Evolutionary conservation across 1,139 yeast species (phyloP).

Genomic region (Lodderomyces jiufengensis): DNA sequence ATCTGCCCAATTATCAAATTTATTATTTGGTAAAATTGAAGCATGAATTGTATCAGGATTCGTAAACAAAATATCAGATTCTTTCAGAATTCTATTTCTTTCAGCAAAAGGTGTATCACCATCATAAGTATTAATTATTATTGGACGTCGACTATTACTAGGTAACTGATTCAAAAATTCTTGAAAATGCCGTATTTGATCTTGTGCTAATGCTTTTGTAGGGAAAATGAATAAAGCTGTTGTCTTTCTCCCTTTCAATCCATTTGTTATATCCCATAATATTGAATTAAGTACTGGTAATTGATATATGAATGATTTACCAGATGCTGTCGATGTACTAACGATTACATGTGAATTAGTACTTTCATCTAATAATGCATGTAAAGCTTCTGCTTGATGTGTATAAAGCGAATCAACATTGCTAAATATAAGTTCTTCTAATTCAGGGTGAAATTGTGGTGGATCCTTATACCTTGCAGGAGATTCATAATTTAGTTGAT

Average conservation of each 20-base stretch:
- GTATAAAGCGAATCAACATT: conserved; percentile 55
- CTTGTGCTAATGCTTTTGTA: conserved; percentile 96
- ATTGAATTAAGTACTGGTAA: conserved; percentile 69
- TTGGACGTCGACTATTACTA: conserved; percentile 24
- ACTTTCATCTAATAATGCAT: conserved; percentile 39
- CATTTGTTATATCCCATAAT: conserved; percentile 35
- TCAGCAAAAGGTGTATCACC: conserved; percentile 76
- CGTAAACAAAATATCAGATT: conserved; percentile 80
- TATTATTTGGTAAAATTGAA: conserved; percentile 65
- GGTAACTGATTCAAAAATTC: conserved; percentile 52
- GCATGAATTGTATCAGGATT: conserved; percentile 94
- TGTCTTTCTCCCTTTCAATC: conserved; percentile 20
- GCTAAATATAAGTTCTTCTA: conserved; percentile 42
- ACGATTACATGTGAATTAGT: conserved; percentile 65
- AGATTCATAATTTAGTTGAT: conserved; percentile 22
- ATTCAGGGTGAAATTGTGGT: conserved; percentile 36
- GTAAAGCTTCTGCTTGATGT: conserved; percentile 80
- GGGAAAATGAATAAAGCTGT: conserved; percentile 91
- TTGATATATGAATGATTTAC: conserved; percentile 89
- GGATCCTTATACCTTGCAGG: conserved; percentile 8
- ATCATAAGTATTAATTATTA: conserved; percentile 76
- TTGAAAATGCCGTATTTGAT: conserved; percentile 77
- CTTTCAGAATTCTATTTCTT: conserved; percentile 51
- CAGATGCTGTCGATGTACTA: conserved; percentile 92
- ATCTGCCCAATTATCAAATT: conserved; percentile 53